These are phyloP conservation scores for Suhomyces prunicola DNA, from an alignment of 805 yeast species.

Conservation along the genomic window DNA sequence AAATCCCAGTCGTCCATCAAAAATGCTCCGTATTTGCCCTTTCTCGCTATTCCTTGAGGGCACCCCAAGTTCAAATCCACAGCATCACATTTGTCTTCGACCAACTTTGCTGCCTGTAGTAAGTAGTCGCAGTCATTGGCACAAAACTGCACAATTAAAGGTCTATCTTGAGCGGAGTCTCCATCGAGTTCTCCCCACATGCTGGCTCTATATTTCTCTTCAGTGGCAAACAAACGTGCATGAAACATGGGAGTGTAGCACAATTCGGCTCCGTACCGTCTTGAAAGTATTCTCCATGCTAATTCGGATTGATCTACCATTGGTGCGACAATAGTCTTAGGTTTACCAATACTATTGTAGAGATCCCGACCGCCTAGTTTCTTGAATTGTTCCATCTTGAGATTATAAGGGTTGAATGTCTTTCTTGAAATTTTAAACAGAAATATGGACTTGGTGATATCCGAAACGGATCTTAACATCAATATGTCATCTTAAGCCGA, in stretches of 20 bases:
- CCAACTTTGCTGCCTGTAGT: slow-evolving; percentile 74
- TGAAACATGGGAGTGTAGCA: slow-evolving; percentile 98
- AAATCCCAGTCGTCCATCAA: slow-evolving; percentile 96
- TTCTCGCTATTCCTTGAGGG: slow-evolving; percentile 95
- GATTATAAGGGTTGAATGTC: not conserved
- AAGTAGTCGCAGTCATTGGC: slow-evolving; percentile 91
- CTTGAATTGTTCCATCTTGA: not conserved
- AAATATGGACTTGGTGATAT: not conserved
- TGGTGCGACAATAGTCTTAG: slow-evolving; percentile 89
- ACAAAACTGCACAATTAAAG: slow-evolving; percentile 91
- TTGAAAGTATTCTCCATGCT: slow-evolving; percentile 88
- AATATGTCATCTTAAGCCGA: not conserved
- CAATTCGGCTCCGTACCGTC: slow-evolving; percentile 87
- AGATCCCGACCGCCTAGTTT: slow-evolving; percentile 59
- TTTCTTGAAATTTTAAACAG: not conserved
- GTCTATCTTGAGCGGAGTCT: slow-evolving; percentile 63
- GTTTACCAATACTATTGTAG: slow-evolving; percentile 65
- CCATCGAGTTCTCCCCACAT: slow-evolving; percentile 79
- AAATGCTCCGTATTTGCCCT: slow-evolving; percentile 94
- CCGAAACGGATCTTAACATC: not conserved
- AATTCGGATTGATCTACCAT: slow-evolving; percentile 98
- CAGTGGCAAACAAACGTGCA: slow-evolving; percentile 83
- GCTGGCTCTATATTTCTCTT: slow-evolving; percentile 72
- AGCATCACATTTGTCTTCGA: slow-evolving; percentile 87
- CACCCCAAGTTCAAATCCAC: slow-evolving; percentile 95